Evolutionary conservation across 2,329 filamentous ascomycete species (phyloP).

Genomic region (Verticillium zaregamsianum): DNA sequence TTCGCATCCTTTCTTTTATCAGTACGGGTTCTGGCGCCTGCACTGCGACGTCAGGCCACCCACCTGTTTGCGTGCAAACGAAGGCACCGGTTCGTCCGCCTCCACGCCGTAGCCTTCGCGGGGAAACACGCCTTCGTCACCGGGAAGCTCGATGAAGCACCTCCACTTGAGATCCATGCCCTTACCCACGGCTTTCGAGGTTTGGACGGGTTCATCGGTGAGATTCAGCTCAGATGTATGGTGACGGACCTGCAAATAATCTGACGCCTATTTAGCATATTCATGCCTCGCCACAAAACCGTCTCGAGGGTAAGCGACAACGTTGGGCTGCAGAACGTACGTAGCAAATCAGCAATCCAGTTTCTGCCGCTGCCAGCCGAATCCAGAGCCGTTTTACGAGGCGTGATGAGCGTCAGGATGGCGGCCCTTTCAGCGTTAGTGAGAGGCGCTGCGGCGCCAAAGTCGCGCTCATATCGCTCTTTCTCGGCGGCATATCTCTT

Average conservation of each 20-base stretch:
- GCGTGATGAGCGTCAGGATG: slow-evolving; percentile 32
- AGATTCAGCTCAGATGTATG: slow-evolving; percentile 13
- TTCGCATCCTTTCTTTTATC: slow-evolving; percentile 38
- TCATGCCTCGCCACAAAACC: not conserved
- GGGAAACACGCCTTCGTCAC: slow-evolving; percentile 15
- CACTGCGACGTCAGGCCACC: not conserved
- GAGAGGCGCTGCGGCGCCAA: slow-evolving; percentile 29
- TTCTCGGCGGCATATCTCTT: slow-evolving; percentile 36
- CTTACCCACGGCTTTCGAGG: slow-evolving; percentile 1
- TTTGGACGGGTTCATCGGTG: slow-evolving; percentile 11
- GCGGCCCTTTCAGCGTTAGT: slow-evolving; percentile 32
- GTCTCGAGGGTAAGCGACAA: not conserved
- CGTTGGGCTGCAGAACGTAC: slow-evolving; percentile 20
- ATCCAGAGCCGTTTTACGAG: slow-evolving; percentile 8
- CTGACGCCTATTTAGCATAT: not conserved
- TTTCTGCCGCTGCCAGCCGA: slow-evolving; percentile 24
- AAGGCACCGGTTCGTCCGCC: slow-evolving; percentile 20
- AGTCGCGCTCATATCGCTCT: slow-evolving; percentile 26
- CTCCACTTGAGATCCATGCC: slow-evolving; percentile 15
- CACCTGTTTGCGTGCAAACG: slow-evolving; percentile 44
- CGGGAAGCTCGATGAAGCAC: slow-evolving; percentile 19
- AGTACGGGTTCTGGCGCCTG: not conserved
- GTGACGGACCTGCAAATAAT: slow-evolving; percentile 15
- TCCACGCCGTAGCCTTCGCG: slow-evolving; percentile 24
- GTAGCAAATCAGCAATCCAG: slow-evolving; percentile 33